Conservation (phyloP, 2,329 filamentous ascomycete genomes). For the Tolypocladium tundrense region DNA sequence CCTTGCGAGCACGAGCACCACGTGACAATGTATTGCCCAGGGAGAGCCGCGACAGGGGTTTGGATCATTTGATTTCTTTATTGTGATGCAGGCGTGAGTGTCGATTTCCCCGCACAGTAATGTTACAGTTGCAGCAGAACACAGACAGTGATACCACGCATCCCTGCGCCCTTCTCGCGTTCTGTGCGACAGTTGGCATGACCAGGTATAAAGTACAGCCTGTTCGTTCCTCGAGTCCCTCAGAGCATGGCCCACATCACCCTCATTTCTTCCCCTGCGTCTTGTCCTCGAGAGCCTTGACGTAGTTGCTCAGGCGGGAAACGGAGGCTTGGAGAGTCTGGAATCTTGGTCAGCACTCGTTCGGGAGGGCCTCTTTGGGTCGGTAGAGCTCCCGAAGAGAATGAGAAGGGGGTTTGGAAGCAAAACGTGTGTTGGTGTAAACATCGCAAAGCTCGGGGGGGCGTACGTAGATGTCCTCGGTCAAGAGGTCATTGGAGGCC, state of each 20-base stretch:
- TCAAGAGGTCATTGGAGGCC: slow-evolving; percentile 83
- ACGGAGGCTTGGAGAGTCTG: slow-evolving; percentile 83
- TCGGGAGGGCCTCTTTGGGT: background rate
- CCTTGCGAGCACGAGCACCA: background rate
- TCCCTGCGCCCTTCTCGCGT: background rate
- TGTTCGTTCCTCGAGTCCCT: background rate
- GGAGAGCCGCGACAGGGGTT: too few relatives aligned
- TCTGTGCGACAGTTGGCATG: background rate
- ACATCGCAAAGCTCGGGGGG: background rate
- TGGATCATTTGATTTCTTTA: too few relatives aligned
- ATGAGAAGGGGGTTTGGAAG: background rate
- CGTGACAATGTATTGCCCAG: background rate
- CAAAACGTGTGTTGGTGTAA: background rate
- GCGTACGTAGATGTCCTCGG: slow-evolving; percentile 92
- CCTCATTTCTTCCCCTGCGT: slow-evolving; percentile 60
- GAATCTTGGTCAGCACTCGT: background rate
- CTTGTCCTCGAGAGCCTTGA: slow-evolving; percentile 72
- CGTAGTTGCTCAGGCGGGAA: slow-evolving; percentile 74
- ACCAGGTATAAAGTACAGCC: background rate
- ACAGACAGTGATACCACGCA: background rate
- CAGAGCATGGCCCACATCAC: background rate
- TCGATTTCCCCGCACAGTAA: background rate
- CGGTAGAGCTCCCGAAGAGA: background rate
- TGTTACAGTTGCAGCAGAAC: background rate
- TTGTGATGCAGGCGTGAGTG: background rate